phyloP scores from a whole-genome alignment of 371 early-diverging fungal genomes.

The Mortierella sp. region DNA sequence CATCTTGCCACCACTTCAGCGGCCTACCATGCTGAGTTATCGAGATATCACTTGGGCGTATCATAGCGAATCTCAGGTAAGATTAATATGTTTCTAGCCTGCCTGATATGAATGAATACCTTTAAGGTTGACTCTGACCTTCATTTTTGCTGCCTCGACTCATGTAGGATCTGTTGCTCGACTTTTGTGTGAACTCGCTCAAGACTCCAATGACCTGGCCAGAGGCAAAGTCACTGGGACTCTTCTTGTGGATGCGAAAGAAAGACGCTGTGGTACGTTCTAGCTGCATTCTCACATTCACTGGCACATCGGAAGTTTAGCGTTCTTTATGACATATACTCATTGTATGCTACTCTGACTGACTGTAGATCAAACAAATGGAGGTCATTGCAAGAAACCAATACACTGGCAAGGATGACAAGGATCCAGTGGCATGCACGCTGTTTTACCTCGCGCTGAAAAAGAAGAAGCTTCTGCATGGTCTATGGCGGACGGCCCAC shows the following conservation, averaged over 20 bases:
- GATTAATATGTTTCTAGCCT: not conserved
- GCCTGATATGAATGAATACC: not conserved
- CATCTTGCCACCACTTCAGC: constrained; percentile 58
- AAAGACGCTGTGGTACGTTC: constrained; percentile 76
- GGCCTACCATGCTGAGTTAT: constrained; percentile 65
- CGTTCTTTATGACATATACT: not conserved
- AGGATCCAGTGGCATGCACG: constrained; percentile 88
- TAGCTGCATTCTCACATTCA: not conserved
- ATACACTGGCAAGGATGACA: constrained; percentile 81
- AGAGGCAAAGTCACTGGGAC: constrained; percentile 83
- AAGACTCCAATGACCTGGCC: constrained; percentile 83
- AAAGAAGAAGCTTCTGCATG: constrained; percentile 88
- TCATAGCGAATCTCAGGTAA: constrained; percentile 90
- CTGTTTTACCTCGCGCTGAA: constrained; percentile 89
- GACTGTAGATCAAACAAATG: constrained; percentile 74
- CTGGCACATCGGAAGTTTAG: not conserved
- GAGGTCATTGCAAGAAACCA: constrained; percentile 90
- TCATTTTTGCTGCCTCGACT: not conserved
- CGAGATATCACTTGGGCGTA: constrained; percentile 90
- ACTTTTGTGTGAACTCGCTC: constrained; percentile 71
- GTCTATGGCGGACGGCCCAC: constrained; percentile 90
- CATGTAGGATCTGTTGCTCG: constrained; percentile 77
- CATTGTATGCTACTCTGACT: not conserved
- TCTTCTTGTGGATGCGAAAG: constrained; percentile 90
- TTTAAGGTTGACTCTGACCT: not conserved